Conservation (phyloP, 495 filamentous ascomycete species). For the Durotheca rogersii region DNA sequence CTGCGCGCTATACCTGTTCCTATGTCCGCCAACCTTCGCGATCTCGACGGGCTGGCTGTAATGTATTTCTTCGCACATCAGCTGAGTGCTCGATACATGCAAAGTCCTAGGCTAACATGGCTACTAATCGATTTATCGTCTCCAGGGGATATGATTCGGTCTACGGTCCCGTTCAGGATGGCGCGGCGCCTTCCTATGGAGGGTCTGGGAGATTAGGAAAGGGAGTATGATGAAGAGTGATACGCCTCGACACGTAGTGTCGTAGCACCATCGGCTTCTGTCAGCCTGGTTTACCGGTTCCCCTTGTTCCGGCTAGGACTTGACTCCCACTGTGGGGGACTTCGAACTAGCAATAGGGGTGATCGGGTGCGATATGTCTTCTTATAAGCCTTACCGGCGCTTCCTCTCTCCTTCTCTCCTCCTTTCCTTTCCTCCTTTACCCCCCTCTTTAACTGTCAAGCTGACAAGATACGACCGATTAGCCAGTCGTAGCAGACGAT, state of each 20-base stretch:
- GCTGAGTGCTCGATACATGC: too few relatives aligned
- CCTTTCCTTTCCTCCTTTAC: constrained; percentile 10
- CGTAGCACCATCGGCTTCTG: too few relatives aligned
- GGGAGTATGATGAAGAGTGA: neutral
- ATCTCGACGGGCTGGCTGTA: constrained; percentile 1
- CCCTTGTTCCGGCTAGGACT: constrained; percentile 2
- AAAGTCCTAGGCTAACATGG: too few relatives aligned
- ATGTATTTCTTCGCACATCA: too few relatives aligned
- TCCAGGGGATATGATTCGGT: constrained; percentile 13
- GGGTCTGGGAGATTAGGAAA: constrained; percentile 16
- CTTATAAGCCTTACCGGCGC: constrained; percentile 7
- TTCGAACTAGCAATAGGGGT: constrained; percentile 5
- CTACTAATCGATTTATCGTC: constrained; percentile 2
- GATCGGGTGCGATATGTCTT: constrained; percentile 6
- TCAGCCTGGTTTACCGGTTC: constrained; percentile 11
- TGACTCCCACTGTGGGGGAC: neutral
- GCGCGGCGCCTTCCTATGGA: neutral
- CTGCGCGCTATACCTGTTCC: constrained; percentile 28
- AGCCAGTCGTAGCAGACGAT: constrained; percentile 43
- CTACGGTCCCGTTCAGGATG: constrained; percentile 13
- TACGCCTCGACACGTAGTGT: neutral
- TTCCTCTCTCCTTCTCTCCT: constrained; percentile 12
- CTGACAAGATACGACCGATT: constrained; percentile 42
- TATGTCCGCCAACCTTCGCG: constrained; percentile 9
- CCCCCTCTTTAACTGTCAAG: constrained; percentile 30